Conservation (phyloP, 768 basidiomycete genomes). For the Nidula microcarpa region DNA sequence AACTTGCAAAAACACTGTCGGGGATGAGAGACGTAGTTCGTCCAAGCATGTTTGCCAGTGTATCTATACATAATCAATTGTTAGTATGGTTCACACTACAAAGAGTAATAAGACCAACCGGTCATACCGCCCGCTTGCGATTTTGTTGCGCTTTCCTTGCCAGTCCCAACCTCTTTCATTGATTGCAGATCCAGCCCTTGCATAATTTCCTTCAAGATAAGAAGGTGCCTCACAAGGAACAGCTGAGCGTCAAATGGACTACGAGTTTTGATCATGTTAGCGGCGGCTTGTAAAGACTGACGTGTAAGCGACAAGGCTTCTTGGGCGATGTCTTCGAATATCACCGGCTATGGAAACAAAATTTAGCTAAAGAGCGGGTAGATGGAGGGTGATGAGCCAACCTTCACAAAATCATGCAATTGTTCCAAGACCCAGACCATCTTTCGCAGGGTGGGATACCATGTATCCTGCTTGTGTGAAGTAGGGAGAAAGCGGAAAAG, state of each 20-base stretch:
- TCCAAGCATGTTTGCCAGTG: constrained; percentile 56
- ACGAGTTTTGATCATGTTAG: constrained; percentile 53
- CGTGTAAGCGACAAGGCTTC: constrained; percentile 85
- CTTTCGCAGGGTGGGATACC: constrained; percentile 88
- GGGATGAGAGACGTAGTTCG: constrained; percentile 61
- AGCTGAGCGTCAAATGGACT: constrained; percentile 67
- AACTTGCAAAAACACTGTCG: constrained; percentile 64
- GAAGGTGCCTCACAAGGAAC: constrained; percentile 86
- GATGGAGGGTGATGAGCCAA: constrained; percentile 23
- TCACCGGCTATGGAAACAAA: constrained; percentile 65
- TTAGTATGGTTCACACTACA: not conserved
- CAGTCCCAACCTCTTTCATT: constrained; percentile 1
- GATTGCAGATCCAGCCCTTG: constrained; percentile 63
- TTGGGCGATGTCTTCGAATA: constrained; percentile 95
- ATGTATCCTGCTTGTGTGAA: constrained; percentile 74
- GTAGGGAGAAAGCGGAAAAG: constrained; percentile 64
- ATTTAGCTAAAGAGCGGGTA: constrained; percentile 1
- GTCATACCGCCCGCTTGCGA: constrained; percentile 43
- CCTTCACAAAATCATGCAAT: constrained; percentile 90
- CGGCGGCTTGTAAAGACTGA: constrained; percentile 72
- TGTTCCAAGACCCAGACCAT: constrained; percentile 91
- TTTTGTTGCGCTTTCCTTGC: constrained; percentile 1
- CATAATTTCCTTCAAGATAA: constrained; percentile 90
- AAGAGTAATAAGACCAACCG: constrained; percentile 31
- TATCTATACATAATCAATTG: constrained; percentile 30